Percentiles rank a stretch among this genome's conserved stretches.
These are phyloP conservation scores for Linnemannia zychae DNA, from an alignment of 192 early-diverging fungal genomes.

Conservation along the genomic window DNA sequence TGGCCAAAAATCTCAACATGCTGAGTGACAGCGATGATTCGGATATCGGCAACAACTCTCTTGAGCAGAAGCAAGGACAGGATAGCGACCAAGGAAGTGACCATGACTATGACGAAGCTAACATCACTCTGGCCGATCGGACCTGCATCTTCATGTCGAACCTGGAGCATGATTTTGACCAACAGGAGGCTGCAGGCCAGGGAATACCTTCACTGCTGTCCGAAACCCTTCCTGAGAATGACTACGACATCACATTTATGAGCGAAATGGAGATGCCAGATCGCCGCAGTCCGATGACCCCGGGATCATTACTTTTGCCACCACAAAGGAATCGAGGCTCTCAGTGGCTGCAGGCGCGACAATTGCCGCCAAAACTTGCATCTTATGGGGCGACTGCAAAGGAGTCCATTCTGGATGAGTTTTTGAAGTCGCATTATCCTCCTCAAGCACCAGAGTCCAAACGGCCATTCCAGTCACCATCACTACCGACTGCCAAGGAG, in stretches of 20 bases:
- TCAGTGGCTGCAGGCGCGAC: background rate
- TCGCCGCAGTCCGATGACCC: background rate
- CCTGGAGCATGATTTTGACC: conserved; percentile 28
- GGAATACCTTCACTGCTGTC: conserved; percentile 15
- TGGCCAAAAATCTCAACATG: conserved; percentile 23
- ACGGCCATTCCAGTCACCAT: background rate
- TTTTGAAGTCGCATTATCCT: conserved; percentile 20
- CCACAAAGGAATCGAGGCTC: background rate
- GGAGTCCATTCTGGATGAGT: conserved; percentile 29
- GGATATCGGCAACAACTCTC: background rate
- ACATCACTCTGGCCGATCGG: conserved; percentile 25
- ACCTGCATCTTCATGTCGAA: conserved; percentile 33
- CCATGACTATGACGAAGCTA: background rate
- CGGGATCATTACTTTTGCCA: background rate
- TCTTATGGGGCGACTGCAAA: background rate
- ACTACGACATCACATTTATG: conserved; percentile 30
- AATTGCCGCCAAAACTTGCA: background rate
- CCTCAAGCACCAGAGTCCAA: conserved; percentile 12
- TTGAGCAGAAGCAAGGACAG: background rate
- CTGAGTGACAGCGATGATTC: conserved; percentile 29
- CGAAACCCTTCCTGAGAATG: conserved; percentile 31
- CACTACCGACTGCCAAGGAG: background rate
- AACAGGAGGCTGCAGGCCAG: background rate
- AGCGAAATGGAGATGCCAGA: background rate
- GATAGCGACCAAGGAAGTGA: background rate